Evolutionary conservation across 2,329 filamentous ascomycete species (phyloP), one percentile per base, ranked within the genome.

Genomic region (Colletotrichum eleusines): DNA sequence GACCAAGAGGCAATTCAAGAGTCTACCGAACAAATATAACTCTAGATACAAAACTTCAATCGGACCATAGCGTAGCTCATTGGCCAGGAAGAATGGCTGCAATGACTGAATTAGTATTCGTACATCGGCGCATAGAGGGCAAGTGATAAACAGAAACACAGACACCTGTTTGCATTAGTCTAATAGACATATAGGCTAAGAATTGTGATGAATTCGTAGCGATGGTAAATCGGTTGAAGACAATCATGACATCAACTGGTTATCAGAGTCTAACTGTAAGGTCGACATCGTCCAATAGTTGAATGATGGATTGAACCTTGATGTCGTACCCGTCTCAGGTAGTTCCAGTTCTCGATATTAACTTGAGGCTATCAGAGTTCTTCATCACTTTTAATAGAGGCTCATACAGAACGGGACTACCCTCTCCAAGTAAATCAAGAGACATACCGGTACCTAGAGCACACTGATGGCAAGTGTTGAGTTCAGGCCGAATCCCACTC

Each of bases 81-180:
- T 0, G n/a, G n/a, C 1, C 12, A 6, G 9, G 11, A 14, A 23
- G 1, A 23, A 48, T 14, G n/a, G n/a, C 9, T 2, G 7, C 3
- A 20, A 44, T 46, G 42, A 11, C 20, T 20, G 42, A n/a, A n/a
- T 11, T 9, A 20, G 7, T 11, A 1, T n/a, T 44, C 18, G 18
- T 11, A 9, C 8, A 7, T n/a, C 42, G 4, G 20, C 16, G 3
- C 42, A 14, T 16, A 2, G 1, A 26, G 12, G 3, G 11, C 12
- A 14, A 50, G 8, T n/a, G 42, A 50, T 23, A 9, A 4, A 7
- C 23, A n/a, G n/a, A 16, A 4, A 11, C 23, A 26, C 7, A 4
- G 11, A 11, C n/a, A 14, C 46, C 23, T 16, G 6, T 23, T n/a
- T 5, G 1, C 0, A 50, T 26, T n/a, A 7, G 2, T 8, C 1